These are phyloP conservation scores for Zygoascus sp. DNA, from an alignment of 1,139 yeast species.

Conservation along the genomic window DNA sequence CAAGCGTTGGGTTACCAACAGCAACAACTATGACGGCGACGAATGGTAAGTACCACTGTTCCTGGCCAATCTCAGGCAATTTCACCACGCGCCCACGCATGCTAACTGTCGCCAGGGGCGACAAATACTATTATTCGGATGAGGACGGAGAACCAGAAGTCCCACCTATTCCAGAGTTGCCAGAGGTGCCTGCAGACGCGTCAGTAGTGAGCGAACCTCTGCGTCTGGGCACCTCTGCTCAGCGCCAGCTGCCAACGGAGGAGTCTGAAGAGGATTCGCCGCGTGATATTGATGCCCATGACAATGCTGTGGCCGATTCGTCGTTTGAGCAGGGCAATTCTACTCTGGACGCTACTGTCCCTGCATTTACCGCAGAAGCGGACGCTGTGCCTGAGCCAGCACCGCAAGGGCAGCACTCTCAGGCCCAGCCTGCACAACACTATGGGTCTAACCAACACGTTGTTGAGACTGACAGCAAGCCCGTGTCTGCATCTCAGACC, in stretches of 20 bases:
- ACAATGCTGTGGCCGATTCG: too few species aligned
- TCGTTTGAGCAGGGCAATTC: too few species aligned
- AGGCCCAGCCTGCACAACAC: too few species aligned
- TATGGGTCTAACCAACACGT: background rate
- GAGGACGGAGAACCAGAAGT: constrained; percentile 22
- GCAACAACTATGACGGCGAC: constrained; percentile 34
- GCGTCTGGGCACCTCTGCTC: constrained; percentile 23
- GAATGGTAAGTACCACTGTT: constrained; percentile 30
- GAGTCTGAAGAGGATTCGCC: background rate
- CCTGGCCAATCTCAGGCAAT: background rate
- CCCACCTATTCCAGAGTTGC: constrained; percentile 29
- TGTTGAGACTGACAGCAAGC: background rate
- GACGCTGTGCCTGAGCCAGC: too few species aligned
- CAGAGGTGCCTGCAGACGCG: constrained; percentile 11
- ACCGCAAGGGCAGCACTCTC: too few species aligned
- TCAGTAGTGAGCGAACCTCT: constrained; percentile 16
- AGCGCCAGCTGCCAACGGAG: constrained; percentile 13
- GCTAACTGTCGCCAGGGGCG: constrained; percentile 21
- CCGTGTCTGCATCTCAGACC: background rate
- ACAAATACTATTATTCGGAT: constrained; percentile 26
- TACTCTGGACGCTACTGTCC: too few species aligned
- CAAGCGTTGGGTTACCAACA: constrained; percentile 37
- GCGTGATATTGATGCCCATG: constrained; percentile 1
- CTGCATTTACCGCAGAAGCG: too few species aligned
- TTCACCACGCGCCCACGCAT: too few species aligned